A percentile compares a stretch with the other conserved stretches of the same genome.
These are phyloP conservation scores for Gaeumannomyces sp. DNA, from an alignment of 2,329 filamentous ascomycete species.

Conservation along the genomic window DNA sequence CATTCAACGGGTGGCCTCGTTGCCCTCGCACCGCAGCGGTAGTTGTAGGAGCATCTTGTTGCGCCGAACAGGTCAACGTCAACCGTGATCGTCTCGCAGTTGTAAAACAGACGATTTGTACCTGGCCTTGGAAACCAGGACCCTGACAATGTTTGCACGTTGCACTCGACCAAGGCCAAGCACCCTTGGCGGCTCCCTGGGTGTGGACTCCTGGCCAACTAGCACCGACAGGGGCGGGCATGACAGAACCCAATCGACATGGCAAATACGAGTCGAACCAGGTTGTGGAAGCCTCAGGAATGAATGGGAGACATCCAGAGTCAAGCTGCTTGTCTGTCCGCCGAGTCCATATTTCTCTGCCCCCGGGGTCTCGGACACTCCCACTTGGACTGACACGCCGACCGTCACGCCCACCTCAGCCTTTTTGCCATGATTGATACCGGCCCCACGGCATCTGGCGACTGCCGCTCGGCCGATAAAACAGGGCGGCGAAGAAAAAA, in stretches of 20 bases:
- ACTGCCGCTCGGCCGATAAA: neutral
- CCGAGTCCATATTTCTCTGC: neutral
- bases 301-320: neutral
- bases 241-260: neutral
- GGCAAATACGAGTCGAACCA: neutral
- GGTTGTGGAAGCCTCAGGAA: neutral
- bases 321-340: neutral
- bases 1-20: too few relatives aligned
- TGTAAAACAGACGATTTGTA: neutral
- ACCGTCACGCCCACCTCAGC: conserved; percentile 4
- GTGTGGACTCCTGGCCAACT: neutral
- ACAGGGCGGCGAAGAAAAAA: neutral
- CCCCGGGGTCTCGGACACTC: neutral
- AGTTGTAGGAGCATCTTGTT: neutral
- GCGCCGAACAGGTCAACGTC: neutral
- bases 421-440: neutral
- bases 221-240: neutral
- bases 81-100: neutral
- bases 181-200: neutral
- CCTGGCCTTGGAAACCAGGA: neutral
- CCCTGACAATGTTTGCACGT: neutral
- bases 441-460: neutral
- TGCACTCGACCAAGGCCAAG: neutral
- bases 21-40: neutral
- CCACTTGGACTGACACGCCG: conserved; percentile 3